These are phyloP conservation scores for Madurella fahalii DNA, from an alignment of 2,329 filamentous ascomycete genomes.

Conservation along the genomic window DNA sequence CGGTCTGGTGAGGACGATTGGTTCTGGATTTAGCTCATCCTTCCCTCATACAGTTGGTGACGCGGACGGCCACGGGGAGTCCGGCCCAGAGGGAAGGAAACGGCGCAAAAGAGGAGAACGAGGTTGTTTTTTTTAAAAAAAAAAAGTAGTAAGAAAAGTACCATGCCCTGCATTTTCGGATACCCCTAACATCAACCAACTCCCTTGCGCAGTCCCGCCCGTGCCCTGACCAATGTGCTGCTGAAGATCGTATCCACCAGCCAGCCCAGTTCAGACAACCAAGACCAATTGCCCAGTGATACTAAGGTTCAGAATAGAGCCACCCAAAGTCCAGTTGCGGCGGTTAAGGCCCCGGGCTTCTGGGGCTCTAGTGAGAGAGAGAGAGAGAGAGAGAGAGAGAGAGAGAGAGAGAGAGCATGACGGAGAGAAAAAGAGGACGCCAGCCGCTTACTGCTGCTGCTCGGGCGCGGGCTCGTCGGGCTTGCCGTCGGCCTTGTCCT, in stretches of 20 bases:
- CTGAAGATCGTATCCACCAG: conserved; percentile 25
- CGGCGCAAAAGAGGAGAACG: conserved; percentile 20
- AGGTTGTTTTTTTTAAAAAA: conserved; percentile 17
- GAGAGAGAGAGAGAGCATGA: conserved; percentile 9
- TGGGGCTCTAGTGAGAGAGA: conserved; percentile 7
- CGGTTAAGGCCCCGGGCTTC: conserved; percentile 4
- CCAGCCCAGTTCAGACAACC: conserved; percentile 13
- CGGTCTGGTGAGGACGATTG: neutral
- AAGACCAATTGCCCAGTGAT: conserved; percentile 4
- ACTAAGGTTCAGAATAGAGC: conserved; percentile 5
- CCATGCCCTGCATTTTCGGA: conserved; percentile 39
- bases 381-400: conserved; percentile 13
- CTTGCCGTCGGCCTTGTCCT: conserved; percentile 53
- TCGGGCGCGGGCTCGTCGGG: conserved; percentile 44
- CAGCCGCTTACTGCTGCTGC: conserved; percentile 49
- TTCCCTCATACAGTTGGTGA: neutral
- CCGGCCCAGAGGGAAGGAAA: conserved; percentile 5
- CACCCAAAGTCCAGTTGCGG: conserved; percentile 11
- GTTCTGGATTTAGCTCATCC: neutral
- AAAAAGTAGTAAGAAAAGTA: conserved; percentile 32
- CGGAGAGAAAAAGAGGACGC: conserved; percentile 13
- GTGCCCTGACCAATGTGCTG: conserved; percentile 28
- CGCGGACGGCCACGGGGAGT: neutral
- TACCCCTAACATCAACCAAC: conserved; percentile 31
- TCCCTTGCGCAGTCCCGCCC: conserved; percentile 34